Evolutionary conservation across 2,329 filamentous ascomycete genomes (phyloP), one percentile per base, ranked within the genome.

Genomic region (Chaetomium sp.): DNA sequence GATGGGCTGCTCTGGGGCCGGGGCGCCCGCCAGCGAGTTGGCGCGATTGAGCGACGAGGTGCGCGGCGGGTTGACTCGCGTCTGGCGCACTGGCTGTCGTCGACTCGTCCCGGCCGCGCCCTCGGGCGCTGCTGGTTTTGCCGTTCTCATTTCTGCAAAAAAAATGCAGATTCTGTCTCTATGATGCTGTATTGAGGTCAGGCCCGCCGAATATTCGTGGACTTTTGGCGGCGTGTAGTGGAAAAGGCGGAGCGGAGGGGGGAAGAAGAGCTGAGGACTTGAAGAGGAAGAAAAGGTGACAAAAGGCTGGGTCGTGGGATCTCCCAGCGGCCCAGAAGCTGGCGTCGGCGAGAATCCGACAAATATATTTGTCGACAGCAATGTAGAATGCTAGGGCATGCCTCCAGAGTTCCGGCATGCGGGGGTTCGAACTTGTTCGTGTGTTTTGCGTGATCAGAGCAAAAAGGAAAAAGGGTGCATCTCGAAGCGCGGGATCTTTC

Each of bases 1-100:
- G 74, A 85, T 83, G 65, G 81, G 79, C 65, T 83, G 80, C 59
- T 81, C 79, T 54, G 76, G 73, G 52, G 71, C 69, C 37, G 74
- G 70, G 55, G 69, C 72, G 56, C 69, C 71, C 59, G 72, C 69
- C 56, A 77, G 70, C 52, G 76, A 71, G 62, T 79, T 78, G 55
- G 70, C 67, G 65, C 77, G 78, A 65, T 72, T 70, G 62, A 73
- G 66, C 55, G 76, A 73, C 53, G 79, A 77, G 55, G 74, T 76
- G 70, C 84, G 77, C 46, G 80, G 74, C 61, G 83, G 82, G 66
- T 87, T 86, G 55, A 79, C 82, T 66, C 83, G 80, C 65, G 83
- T 80, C 70, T 86, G 83, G 60, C 83, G 82, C 64, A 82, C 75
- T 48, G 83, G 84, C 66, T 86, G 83, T 69, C 82, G 76, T 65